Conservation (phyloP, 495 filamentous ascomycete genomes). For the Pyronema omphalodes region DNA sequence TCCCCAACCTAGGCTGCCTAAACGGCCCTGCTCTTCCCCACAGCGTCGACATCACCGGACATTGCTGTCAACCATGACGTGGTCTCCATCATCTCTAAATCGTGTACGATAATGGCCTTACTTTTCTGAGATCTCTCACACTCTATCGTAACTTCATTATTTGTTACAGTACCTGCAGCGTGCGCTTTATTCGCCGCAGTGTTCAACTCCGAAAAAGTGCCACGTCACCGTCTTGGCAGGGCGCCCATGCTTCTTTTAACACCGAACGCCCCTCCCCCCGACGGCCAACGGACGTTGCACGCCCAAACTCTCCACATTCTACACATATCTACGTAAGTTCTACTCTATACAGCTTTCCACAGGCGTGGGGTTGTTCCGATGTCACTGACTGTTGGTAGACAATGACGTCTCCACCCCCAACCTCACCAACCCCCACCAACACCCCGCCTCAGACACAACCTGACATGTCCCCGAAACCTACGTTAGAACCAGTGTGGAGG, state of each 20-base stretch:
- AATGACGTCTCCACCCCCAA: not conserved
- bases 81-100: too few relatives aligned
- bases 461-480: not conserved
- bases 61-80: too few relatives aligned
- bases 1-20: too few relatives aligned
- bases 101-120: too few relatives aligned
- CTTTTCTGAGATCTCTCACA: too few relatives aligned
- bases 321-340: not conserved
- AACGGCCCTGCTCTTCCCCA: too few relatives aligned
- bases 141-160: too few relatives aligned
- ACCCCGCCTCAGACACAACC: not conserved
- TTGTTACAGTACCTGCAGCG: too few relatives aligned
- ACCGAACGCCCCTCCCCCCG: not conserved
- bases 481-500: not conserved
- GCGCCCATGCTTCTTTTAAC: not conserved
- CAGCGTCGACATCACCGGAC: too few relatives aligned
- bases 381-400: not conserved
- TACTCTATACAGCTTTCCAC: not conserved
- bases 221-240: not conserved
- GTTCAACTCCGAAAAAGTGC: not conserved
- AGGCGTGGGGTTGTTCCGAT: too few relatives aligned
- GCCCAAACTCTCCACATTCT: not conserved
- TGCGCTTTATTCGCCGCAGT: too few relatives aligned
- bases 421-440: not conserved
- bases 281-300: not conserved